Evolutionary conservation across 1,284 basidiomycete genomes (phyloP).

Genomic region (Ceratobasidium sp.): DNA sequence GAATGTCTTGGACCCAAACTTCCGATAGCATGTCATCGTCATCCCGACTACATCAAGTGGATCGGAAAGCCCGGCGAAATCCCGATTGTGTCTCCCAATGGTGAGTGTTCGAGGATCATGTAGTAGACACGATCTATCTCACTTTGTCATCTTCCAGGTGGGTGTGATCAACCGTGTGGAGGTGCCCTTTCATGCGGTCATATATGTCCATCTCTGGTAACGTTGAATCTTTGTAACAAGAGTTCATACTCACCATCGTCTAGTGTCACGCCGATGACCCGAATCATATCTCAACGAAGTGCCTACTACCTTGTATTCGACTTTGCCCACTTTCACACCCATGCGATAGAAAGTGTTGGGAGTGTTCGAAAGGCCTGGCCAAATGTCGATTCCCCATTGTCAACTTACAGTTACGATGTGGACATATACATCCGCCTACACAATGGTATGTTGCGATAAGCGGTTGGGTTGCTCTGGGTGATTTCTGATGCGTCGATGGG

Average conservation of each 20-base stretch:
- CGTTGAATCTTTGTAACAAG: neutral
- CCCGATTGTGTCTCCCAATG: conserved; percentile 62
- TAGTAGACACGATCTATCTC: neutral
- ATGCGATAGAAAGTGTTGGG: conserved; percentile 61
- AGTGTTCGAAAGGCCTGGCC: conserved; percentile 55
- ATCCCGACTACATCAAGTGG: conserved; percentile 55
- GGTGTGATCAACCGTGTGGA: conserved; percentile 65
- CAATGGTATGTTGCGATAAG: conserved; percentile 63
- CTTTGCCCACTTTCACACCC: conserved; percentile 65
- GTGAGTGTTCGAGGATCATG: conserved; percentile 48
- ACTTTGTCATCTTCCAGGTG: too few relatives aligned
- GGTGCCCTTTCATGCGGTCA: conserved; percentile 69
- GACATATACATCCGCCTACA: conserved; percentile 58
- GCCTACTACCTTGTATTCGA: conserved; percentile 59
- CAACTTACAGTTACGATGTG: conserved; percentile 64
- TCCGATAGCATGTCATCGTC: conserved; percentile 64
- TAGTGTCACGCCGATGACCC: conserved; percentile 68
- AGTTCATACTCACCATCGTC: conserved; percentile 48
- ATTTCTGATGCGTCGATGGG: too few relatives aligned
- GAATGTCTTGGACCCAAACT: conserved; percentile 60
- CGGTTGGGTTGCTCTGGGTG: too few relatives aligned
- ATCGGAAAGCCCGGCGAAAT: conserved; percentile 63
- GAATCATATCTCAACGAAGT: conserved; percentile 59
- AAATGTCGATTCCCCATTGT: neutral
- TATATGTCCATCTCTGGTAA: conserved; percentile 62